Evolutionary conservation across 192 early-diverging fungal genomes (phyloP), one percentile per base, ranked within the genome.

Genomic region (Pilobolus umbonatus): DNA sequence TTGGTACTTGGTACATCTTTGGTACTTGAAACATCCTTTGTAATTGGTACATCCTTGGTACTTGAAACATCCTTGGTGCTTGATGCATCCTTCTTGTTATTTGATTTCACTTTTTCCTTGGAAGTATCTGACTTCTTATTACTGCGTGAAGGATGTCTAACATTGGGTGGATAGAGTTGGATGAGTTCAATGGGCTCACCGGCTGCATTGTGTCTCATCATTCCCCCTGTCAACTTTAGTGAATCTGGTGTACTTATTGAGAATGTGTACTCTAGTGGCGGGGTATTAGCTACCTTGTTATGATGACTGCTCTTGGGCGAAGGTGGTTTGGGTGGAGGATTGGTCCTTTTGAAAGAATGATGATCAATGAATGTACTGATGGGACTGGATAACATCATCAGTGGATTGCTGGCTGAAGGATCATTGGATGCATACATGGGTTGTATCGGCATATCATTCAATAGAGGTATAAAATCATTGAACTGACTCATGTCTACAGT

Each of bases 231-330:
- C 39, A 35, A 24, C 25, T 28, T 55, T 49, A 54, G 14, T 44
- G 62, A 47, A n/a, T 53, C 54, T 29, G 62, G 62, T 2, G 62
- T 64, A 15, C 62, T 64, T 22, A 64, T 56, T 19, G 62, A 26
- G 40, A 64, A 64, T 17, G 62, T 64, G 40, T 55, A 64, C 57
- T 64, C 52, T 54, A 54, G 38, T 7, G 52, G 52, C 5, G 35
- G 52, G 12, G 35, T 54, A 12, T 54, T 54, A 2, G 17, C 14
- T 42, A 17, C 12, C 19, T 42, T 42, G 39, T 17, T 42, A 42
- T 42, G 6, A 42, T 5, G 39, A 42, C 14, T 42, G 5, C 19
- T 42, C 19, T 42, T 5, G 19, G 39, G 39, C 19, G 39, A 42
- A 0, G 8, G 6, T 7, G 38, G 11, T 7, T 15, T 3, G 14